phyloP scores from a whole-genome alignment of 2,329 filamentous ascomycete genomes.

The Penicillium sp. region DNA sequence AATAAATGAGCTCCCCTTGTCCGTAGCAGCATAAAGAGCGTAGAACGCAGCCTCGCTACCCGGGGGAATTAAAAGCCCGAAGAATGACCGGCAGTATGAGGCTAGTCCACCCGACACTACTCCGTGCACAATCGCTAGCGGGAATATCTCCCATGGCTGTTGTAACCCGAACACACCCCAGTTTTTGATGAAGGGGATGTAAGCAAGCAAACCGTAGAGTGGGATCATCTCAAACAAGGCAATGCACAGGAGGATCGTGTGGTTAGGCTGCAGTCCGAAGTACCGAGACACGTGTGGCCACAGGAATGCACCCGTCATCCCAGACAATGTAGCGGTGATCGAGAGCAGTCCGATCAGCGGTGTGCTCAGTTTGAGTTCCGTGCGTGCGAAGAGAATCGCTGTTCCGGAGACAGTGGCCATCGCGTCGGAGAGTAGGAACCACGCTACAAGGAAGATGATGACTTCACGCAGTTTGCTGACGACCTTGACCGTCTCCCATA shows the following conservation, averaged over 20 bases:
- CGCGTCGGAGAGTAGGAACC: constrained; percentile 88
- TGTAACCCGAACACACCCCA: constrained; percentile 78
- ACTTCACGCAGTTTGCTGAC: constrained; percentile 71
- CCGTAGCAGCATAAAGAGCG: constrained; percentile 88
- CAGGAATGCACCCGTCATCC: constrained; percentile 77
- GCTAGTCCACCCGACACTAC: constrained; percentile 82
- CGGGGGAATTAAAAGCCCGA: constrained; percentile 82
- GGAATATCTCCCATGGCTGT: constrained; percentile 90
- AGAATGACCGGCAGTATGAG: constrained; percentile 82
- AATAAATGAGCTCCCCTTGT: constrained; percentile 87
- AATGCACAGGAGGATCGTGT: constrained; percentile 86
- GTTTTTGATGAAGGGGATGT: constrained; percentile 69
- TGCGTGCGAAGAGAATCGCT: constrained; percentile 89
- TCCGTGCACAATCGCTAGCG: constrained; percentile 79
- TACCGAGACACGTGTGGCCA: constrained; percentile 74
- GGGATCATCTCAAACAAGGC: constrained; percentile 86
- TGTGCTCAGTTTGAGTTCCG: constrained; percentile 76
- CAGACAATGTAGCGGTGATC: constrained; percentile 77
- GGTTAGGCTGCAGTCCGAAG: constrained; percentile 67
- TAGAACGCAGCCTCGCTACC: constrained; percentile 92
- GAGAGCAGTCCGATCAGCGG: constrained; percentile 81
- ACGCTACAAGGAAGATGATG: constrained; percentile 76
- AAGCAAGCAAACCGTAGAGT: constrained; percentile 79
- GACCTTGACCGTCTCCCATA: constrained; percentile 71
- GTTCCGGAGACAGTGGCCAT: constrained; percentile 89